Evolutionary conservation across 441 rosid genomes (phyloP).

Genomic region (Sinapis alba): DNA sequence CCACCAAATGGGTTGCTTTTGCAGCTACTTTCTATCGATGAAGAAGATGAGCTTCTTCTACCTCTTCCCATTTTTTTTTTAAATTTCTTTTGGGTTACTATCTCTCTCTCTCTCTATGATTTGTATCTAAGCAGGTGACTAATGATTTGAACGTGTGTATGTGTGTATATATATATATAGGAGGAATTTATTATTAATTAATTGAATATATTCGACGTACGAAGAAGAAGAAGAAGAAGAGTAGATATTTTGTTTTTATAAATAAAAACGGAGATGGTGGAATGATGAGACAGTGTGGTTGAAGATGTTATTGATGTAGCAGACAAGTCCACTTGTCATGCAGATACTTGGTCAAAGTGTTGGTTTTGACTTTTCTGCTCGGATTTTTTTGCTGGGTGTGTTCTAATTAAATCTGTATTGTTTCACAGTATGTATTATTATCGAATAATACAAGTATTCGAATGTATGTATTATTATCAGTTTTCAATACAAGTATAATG

Average conservation of each 20-base stretch:
- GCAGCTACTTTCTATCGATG: conserved; percentile 57
- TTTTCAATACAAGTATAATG: not conserved
- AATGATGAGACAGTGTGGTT: conserved; percentile 42
- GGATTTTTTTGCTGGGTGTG: conserved; percentile 30
- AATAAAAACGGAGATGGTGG: conserved; percentile 26
- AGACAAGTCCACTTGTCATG: conserved; percentile 62
- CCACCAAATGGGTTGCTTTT: conserved; percentile 34
- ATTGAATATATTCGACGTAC: not conserved
- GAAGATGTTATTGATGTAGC: conserved; percentile 48
- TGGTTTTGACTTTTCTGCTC: conserved; percentile 27
- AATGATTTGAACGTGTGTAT: conserved; percentile 36
- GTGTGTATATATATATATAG: conserved; percentile 28
- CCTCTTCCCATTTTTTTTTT: conserved; percentile 57
- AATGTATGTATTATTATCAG: conserved; percentile 7
- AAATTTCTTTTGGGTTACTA: not conserved
- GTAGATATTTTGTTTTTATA: conserved; percentile 2
- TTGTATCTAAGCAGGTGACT: conserved; percentile 22
- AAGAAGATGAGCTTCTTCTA: conserved; percentile 54
- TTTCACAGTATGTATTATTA: not conserved
- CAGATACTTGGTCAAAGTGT: conserved; percentile 35
- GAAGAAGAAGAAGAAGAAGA: conserved; percentile 16
- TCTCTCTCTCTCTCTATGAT: conserved; percentile 16
- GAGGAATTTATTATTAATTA: not conserved
- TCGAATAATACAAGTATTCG: too few species aligned
- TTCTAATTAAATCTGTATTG: conserved; percentile 14